Evolutionary conservation across 805 yeast genomes (phyloP).

Genomic region (Zygosaccharomyces rouxii): DNA sequence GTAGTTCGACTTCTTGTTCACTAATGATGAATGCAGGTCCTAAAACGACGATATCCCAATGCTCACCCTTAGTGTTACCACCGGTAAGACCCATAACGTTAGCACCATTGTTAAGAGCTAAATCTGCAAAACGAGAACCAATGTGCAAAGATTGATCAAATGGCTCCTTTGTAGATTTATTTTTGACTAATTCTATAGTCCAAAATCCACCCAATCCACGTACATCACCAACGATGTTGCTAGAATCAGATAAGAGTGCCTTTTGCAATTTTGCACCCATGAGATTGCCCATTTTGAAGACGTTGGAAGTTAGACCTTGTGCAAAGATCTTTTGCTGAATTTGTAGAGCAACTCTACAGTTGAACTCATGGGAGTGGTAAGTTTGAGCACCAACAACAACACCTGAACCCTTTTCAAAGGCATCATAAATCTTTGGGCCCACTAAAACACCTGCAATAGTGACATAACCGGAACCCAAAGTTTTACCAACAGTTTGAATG

Average conservation of each 20-base stretch:
- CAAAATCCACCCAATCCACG: slow-evolving; percentile 63
- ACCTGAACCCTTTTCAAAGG: slow-evolving; percentile 40
- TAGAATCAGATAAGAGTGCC: slow-evolving; percentile 32
- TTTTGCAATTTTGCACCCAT: slow-evolving; percentile 39
- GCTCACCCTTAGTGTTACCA: slow-evolving; percentile 34
- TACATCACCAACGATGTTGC: slow-evolving; percentile 49
- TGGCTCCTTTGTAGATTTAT: slow-evolving; percentile 47
- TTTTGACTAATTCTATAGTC: slow-evolving; percentile 53
- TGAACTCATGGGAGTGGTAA: slow-evolving; percentile 47
- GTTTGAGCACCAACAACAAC: slow-evolving; percentile 46
- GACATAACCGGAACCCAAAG: slow-evolving; percentile 47
- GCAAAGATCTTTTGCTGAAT: slow-evolving; percentile 41
- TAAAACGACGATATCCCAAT: slow-evolving; percentile 41
- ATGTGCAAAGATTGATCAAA: slow-evolving; percentile 39
- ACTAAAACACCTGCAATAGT: slow-evolving; percentile 46
- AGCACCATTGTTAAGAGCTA: slow-evolving; percentile 44
- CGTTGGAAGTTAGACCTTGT: slow-evolving; percentile 39
- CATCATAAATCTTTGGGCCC: slow-evolving; percentile 40
- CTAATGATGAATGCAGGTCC: slow-evolving; percentile 46
- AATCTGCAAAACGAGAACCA: slow-evolving; percentile 35
- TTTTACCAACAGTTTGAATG: slow-evolving; percentile 46
- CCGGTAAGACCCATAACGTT: slow-evolving; percentile 46
- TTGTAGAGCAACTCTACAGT: slow-evolving; percentile 44
- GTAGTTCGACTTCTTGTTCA: slow-evolving; percentile 41
- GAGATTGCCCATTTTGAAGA: slow-evolving; percentile 41